Evolutionary conservation across 2,329 filamentous ascomycete genomes (phyloP), one percentile per base, ranked within the genome.

Genomic region (Aspergillus quadrilineatus): DNA sequence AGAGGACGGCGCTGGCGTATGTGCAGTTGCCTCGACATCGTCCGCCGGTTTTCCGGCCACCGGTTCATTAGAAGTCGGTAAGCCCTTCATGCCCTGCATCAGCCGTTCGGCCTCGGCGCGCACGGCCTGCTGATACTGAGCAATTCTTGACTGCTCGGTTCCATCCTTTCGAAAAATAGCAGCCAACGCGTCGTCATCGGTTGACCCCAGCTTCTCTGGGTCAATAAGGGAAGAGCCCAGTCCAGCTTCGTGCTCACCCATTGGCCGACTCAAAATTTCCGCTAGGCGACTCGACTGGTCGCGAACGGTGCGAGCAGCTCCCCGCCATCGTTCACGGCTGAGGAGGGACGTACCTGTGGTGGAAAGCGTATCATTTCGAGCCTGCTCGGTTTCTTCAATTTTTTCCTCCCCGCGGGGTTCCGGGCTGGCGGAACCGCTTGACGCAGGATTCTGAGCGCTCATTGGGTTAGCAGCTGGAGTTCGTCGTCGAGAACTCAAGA

Each of bases 181-280:
- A 6, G 51, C 56, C n/a, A 58, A 47, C 14, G 54, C 41, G 28
- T 58, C 46, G n/a, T 58, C 56, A 5, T 58, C 56, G 2, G 32
- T 51, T 10, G 56, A 50, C 26, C 56, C 56, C 14, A 58, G 47
- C 34, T 58, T 34, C 29, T 58, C 56, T n/a, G 51, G 46, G 14
- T 53, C 29, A 4, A 58, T 42, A 1, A 55, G 17, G 1, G 56
- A 36, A 8, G 56, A 50, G 1, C 51, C 56, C 34, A 58, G 15
- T 4, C 56, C 56, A 0, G 41, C 14, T 37, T 46, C 56, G 1
- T 28, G 41, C 9, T 55, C 45, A 2, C 22, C 30, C 14, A 30
- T 41, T 0, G 56, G 56, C 2, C 51, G 56, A 0, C 56, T 51
- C 7, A 58, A 36, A 10, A 34, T 48, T 2, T 46, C 51, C 2